Evolutionary conservation across 805 yeast genomes (phyloP).

Genomic region (Candida ortonii): DNA sequence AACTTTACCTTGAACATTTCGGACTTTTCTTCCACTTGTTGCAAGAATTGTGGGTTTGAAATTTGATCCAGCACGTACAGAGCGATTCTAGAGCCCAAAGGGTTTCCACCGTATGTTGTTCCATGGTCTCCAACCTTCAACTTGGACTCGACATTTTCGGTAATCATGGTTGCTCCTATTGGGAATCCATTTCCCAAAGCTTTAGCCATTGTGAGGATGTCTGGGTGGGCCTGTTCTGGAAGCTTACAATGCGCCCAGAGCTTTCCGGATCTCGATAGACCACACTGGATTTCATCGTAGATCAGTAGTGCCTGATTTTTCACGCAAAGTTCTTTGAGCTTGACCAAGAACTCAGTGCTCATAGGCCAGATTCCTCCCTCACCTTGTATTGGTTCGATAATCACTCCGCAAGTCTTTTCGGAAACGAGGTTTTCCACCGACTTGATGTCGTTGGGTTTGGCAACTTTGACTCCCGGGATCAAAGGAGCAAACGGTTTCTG

Average conservation of each 20-base stretch:
- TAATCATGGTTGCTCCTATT: conserved; percentile 87
- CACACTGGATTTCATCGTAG: conserved; percentile 96
- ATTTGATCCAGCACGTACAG: conserved; percentile 69
- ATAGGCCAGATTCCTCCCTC: conserved; percentile 91
- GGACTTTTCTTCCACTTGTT: conserved; percentile 59
- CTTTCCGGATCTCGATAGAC: conserved; percentile 87
- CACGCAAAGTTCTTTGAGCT: conserved; percentile 63
- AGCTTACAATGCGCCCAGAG: conserved; percentile 87
- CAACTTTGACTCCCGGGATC: conserved; percentile 82
- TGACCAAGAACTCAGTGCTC: conserved; percentile 57
- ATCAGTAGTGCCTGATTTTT: conserved; percentile 73
- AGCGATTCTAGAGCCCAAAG: conserved; percentile 82
- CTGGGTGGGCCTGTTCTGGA: conserved; percentile 86
- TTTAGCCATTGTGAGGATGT: conserved; percentile 90
- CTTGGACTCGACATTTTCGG: conserved; percentile 69
- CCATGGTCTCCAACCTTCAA: conserved; percentile 95
- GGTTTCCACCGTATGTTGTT: conserved; percentile 97
- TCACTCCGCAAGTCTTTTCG: conserved; percentile 81
- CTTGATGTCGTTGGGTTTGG: conserved; percentile 56
- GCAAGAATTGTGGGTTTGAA: conserved; percentile 57
- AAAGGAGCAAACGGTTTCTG: conserved; percentile 89
- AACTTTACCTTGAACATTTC: conserved; percentile 52
- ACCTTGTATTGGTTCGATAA: conserved; percentile 96
- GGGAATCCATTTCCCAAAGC: conserved; percentile 97
- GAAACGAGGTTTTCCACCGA: conserved; percentile 56